Conservation (phyloP, 345 rosid genomes). For the Eucalyptus camaldulensis region DNA sequence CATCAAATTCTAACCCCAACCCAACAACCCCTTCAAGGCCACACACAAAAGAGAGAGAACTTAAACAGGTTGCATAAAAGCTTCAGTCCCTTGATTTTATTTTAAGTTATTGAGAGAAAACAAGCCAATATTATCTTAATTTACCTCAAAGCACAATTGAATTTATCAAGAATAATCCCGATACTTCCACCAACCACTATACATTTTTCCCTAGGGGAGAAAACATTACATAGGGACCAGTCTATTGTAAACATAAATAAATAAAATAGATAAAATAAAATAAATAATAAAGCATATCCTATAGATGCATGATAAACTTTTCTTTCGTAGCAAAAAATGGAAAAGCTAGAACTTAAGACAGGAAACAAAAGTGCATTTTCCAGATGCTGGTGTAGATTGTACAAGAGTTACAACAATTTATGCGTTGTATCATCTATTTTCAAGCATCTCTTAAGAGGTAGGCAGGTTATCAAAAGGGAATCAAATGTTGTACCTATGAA, state of each 20-base stretch:
- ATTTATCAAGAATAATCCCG: background rate
- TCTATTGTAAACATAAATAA: background rate
- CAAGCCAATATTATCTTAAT: background rate
- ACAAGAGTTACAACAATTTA: background rate
- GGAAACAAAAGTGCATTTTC: background rate
- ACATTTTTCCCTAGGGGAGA: background rate
- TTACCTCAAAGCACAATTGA: background rate
- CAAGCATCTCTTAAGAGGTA: background rate
- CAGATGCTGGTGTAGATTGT: background rate
- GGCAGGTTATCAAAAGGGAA: background rate
- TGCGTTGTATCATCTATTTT: background rate
- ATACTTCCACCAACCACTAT: background rate
- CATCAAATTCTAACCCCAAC: background rate
- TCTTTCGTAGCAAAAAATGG: background rate
- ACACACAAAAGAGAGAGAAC: background rate
- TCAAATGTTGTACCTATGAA: constrained; percentile 11
- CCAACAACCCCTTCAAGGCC: background rate
- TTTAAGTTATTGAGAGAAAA: background rate
- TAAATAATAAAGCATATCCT: background rate
- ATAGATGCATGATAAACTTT: background rate
- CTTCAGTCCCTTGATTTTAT: background rate
- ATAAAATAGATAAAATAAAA: background rate
- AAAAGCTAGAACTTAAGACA: background rate
- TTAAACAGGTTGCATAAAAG: background rate
- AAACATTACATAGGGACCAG: background rate